Evolutionary conservation across 768 basidiomycete genomes (phyloP).

Genomic region (Pholiota microspora): DNA sequence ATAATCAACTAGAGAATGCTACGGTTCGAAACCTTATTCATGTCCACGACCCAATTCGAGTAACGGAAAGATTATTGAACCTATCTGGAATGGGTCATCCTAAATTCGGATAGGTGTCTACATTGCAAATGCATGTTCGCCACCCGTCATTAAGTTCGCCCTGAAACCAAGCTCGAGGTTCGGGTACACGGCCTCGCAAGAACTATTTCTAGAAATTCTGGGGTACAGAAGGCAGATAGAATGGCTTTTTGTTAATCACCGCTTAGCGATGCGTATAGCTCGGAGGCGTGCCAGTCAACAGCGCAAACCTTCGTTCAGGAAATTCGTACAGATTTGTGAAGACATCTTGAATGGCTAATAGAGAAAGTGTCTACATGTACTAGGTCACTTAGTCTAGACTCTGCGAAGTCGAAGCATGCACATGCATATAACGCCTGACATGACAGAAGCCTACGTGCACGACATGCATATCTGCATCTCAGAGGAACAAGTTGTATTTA

Average conservation of each 20-base stretch:
- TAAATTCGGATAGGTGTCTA: not conserved
- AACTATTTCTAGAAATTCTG: too few species aligned
- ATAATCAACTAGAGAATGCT: conserved; percentile 42
- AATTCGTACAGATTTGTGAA: not conserved
- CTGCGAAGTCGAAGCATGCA: not conserved
- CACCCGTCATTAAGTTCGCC: too few species aligned
- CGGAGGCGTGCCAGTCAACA: not conserved
- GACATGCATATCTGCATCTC: not conserved
- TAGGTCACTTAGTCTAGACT: not conserved
- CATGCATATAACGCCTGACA: not conserved
- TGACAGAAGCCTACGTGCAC: not conserved
- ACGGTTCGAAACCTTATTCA: conserved; percentile 20
- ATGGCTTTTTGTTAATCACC: not conserved
- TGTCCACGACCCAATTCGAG: not conserved
- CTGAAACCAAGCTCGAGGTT: too few species aligned
- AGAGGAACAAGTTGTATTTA: not conserved
- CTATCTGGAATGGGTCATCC: too few species aligned
- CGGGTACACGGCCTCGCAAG: too few species aligned
- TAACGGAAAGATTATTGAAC: too few species aligned
- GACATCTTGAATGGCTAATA: not conserved
- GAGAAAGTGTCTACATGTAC: not conserved
- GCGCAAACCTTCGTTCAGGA: not conserved
- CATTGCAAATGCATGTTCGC: not conserved
- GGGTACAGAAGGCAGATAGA: too few species aligned
- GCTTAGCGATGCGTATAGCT: not conserved